phyloP scores from a whole-genome alignment of 2,329 filamentous ascomycete genomes.

The Kalaharituber pfeilii region DNA sequence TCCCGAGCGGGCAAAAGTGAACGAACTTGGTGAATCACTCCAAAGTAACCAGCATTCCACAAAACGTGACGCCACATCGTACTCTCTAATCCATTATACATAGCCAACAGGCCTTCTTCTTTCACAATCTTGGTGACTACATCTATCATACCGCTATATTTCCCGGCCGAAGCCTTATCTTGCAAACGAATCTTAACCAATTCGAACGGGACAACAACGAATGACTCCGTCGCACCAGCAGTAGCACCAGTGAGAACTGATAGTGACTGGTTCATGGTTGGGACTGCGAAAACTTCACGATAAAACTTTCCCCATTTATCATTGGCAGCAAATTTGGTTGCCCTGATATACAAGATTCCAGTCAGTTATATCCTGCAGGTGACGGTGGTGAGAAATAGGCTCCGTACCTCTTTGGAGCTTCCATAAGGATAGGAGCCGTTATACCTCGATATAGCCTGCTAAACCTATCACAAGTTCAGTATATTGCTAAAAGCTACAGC shows the following conservation, averaged over 20 bases:
- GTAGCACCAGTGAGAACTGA: conserved; percentile 87
- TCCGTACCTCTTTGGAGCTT: conserved; percentile 59
- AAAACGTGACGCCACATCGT: conserved; percentile 90
- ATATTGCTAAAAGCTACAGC: too few species aligned
- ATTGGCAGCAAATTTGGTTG: conserved; percentile 97
- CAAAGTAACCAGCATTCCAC: conserved; percentile 95
- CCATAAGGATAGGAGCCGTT: conserved; percentile 90
- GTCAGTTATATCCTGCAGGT: neutral
- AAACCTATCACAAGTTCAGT: conserved; percentile 40
- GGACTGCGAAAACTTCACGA: conserved; percentile 63
- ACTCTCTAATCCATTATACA: conserved; percentile 94
- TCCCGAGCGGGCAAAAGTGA: conserved; percentile 63
- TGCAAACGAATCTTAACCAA: conserved; percentile 96
- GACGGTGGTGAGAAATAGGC: neutral
- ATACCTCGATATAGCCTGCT: conserved; percentile 93
- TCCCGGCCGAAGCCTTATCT: conserved; percentile 80
- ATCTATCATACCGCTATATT: conserved; percentile 69
- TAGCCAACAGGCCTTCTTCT: conserved; percentile 64
- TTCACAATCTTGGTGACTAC: conserved; percentile 65
- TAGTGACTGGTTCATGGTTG: conserved; percentile 79
- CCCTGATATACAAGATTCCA: conserved; percentile 33
- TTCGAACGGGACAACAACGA: conserved; percentile 96
- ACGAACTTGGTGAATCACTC: conserved; percentile 94
- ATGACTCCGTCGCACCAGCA: conserved; percentile 85
- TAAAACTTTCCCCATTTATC: conserved; percentile 96